Conservation (phyloP, 805 yeast species). For the Komagataella kurtzmanii region DNA sequence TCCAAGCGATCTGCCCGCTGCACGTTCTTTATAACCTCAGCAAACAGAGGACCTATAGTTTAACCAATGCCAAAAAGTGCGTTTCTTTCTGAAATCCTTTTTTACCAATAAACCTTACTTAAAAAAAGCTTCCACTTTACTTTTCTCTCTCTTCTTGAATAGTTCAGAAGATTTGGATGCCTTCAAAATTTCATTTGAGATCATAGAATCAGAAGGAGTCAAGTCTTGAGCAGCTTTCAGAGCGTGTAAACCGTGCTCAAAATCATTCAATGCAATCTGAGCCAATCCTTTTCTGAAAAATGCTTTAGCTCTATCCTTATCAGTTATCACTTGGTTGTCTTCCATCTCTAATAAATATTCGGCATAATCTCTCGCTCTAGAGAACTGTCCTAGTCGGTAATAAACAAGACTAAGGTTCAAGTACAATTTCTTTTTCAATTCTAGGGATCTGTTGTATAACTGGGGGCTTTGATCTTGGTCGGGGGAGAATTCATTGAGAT, state of each 20-base stretch:
- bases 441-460: conserved; percentile 32
- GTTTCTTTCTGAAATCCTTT: too few species aligned
- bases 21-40: too few species aligned
- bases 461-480: conserved; percentile 51
- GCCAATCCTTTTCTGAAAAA: conserved; percentile 36
- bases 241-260: conserved; percentile 33
- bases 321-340: conserved; percentile 7
- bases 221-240: conserved; percentile 27
- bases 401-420: conserved; percentile 46
- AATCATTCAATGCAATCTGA: conserved; percentile 25
- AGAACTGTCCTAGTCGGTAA: conserved; percentile 33
- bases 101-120: too few species aligned
- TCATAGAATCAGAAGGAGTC: conserved; percentile 35
- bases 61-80: too few species aligned
- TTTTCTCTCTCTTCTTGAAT: conserved; percentile 32
- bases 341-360: conserved; percentile 42
- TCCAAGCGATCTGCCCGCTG: too few species aligned
- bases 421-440: conserved; percentile 34
- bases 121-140: not conserved
- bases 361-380: conserved; percentile 39
- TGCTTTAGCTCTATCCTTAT: conserved; percentile 42
- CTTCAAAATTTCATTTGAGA: conserved; percentile 27
- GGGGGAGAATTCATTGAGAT: conserved; percentile 60
- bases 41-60: too few species aligned
- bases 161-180: conserved; percentile 26